Base-by-base conservation (phyloP, 108 stramenopile species). In the Skeletonema grethae region DNA sequence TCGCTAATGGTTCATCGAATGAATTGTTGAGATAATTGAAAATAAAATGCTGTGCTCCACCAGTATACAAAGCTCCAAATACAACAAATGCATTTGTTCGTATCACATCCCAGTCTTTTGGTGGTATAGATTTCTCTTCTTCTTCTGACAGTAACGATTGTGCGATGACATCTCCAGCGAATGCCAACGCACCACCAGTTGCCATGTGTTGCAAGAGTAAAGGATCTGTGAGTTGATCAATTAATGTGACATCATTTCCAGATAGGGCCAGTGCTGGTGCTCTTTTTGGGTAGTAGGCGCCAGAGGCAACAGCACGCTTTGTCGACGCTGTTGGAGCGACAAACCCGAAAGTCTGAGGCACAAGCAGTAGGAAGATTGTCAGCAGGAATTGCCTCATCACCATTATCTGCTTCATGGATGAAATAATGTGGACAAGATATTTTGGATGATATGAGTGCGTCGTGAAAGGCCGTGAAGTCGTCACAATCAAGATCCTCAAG, bases 41-140 rank as follows among this genome's bases (percentile, higher is more conserved):
- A 16, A 60, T 60, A 18, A 31, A 68, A 31, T 61, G 30, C n/a
- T 68, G 67, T 16, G 31, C 57, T 18, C 58, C 30, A 32, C 67
- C 67, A 20, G 67, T 68, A 57, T 68, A 68, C 16, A 60, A 8
- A 31, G 22, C 59, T 29, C 67, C 67, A 34, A 68, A 68, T 55
- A 55, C 59, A n/a, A 31, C 67, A 5, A 68, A 68, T 8, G 67
- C 67, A 29, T 59, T 61, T 16, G 59, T 60, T 18, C 67, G 16
- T 1, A 61, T 18, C 39, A 48, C 45, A 61, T 61, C 60, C 60
- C 60, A 61, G 20, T 61, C 60, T 39, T 61, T 48, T 10, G 60
- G 60, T 16, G 60, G 60, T 16, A 61, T 48, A 16, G 60, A 61
- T 48, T 48, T 41, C 15, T 41, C 43, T 39, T 48, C 43, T 41